Evolutionary conservation across 2,329 filamentous ascomycete genomes (phyloP).

Genomic region (Phyllosticta citribraziliensis): DNA sequence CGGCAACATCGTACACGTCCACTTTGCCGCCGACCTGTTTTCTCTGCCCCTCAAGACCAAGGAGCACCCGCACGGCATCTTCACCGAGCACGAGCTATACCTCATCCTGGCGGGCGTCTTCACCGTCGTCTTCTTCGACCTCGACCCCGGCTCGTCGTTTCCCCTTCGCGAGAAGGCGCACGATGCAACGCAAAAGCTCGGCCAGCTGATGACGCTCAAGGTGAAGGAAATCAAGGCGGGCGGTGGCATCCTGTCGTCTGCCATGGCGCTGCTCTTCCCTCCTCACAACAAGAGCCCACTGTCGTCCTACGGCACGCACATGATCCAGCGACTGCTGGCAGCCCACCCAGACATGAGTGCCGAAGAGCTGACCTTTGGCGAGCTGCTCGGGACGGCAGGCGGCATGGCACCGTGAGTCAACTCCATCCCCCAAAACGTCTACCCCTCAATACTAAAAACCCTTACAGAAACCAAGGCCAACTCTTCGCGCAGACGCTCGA

Average conservation of each 20-base stretch:
- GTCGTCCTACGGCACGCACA: constrained; percentile 44
- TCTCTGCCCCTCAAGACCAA: constrained; percentile 46
- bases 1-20: constrained; percentile 44
- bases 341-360: constrained; percentile 31
- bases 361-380: constrained; percentile 29
- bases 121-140: constrained; percentile 45
- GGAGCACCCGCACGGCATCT: constrained; percentile 40
- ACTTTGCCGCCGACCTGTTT: constrained; percentile 47
- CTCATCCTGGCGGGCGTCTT: constrained; percentile 44
- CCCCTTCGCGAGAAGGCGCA: constrained; percentile 40
- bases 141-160: constrained; percentile 43
- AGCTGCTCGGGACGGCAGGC: constrained; percentile 34
- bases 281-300: constrained; percentile 31
- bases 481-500: constrained; percentile 49
- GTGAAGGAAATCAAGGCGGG: constrained; percentile 35
- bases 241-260: constrained; percentile 31
- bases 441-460: constrained; percentile 23
- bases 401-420: constrained; percentile 19
- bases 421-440: too few relatives aligned
- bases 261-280: constrained; percentile 31
- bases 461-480: constrained; percentile 43
- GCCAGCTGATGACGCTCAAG: constrained; percentile 40
- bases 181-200: constrained; percentile 39
- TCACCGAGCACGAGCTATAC: constrained; percentile 46
- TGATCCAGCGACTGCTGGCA: constrained; percentile 44